A percentile compares a stretch with the other conserved stretches of the same genome.
phyloP scores from a whole-genome alignment of 208 protist genomes.

The Trypanosoma boissoni region DNA sequence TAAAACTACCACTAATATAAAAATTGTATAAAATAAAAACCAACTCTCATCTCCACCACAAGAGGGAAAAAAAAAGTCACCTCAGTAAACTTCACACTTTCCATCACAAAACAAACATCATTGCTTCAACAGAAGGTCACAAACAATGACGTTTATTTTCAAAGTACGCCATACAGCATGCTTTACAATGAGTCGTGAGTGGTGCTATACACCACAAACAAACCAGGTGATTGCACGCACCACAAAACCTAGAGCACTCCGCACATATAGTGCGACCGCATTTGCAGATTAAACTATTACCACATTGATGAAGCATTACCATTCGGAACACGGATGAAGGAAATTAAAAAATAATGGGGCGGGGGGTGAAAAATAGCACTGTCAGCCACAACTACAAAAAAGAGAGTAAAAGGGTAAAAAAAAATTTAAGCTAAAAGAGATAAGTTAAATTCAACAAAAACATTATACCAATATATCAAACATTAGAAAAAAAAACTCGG shows the following conservation, averaged over 20 bases:
- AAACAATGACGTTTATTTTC: constrained; percentile 40
- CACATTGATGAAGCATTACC: constrained; percentile 38
- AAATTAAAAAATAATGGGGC: constrained; percentile 23
- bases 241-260: constrained; percentile 57
- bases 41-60: no score
- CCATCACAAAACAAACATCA: constrained; percentile 1
- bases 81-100: no score
- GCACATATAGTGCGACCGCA: constrained; percentile 57
- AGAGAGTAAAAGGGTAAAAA: neutral
- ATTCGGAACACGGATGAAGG: constrained; percentile 18
- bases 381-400: neutral
- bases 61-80: no score
- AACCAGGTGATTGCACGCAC: constrained; percentile 60
- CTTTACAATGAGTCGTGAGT: constrained; percentile 66
- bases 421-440: no score
- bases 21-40: constrained; percentile 6
- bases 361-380: neutral
- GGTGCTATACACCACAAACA: constrained; percentile 54
- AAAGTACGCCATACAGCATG: constrained; percentile 72
- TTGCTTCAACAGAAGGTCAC: constrained; percentile 24
- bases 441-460: no score
- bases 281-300: constrained; percentile 35
- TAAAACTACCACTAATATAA: neutral
- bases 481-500: no score
- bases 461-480: no score